Base-by-base conservation (phyloP, 116 monocot genomes). In the Phalaenopsis hybrid region DNA sequence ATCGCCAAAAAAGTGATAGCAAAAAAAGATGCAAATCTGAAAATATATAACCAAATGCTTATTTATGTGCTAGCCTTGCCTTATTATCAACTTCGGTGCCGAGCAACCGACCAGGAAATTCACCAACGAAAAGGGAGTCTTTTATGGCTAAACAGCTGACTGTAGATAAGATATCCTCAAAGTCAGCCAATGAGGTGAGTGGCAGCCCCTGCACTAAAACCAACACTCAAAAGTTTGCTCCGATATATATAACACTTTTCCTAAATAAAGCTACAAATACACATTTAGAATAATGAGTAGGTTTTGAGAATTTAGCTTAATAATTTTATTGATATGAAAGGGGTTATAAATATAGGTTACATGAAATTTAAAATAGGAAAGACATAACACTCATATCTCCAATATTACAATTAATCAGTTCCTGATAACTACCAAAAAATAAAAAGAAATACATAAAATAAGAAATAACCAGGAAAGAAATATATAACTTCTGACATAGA, bases 41-140 rank as follows among this genome's bases (percentile, higher is more conserved):
- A 33, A 50, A 11, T 11, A 52, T 55, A 23, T 4, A 81, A 52
- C 34, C 52, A 48, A 49, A 6, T 45, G 77, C 6, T 45, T 70
- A 70, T n/a, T 61, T 21, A 61, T 70, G 10, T 25, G n/a, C 46
- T 75, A 20, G 45, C 85, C 52, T 52, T 52, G 12, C 52, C 88
- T 79, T 86, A 52, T 79, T 83, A 73, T 69, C 77, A 58, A 43
- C 17, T 84, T 81, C 81, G 33, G 81, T 33, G 59, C 82, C 83
- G 12, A 88, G 13, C 70, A 91, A 81, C 78, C 77, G 80, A 28
- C 16, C n/a, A 75, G 88, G 91, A 49, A 98, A 59, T 83, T 93
- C 93, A 80, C 95, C 95, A 65, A 95, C 65, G 77, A 98, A 85
- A 82, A 85, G 88, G 83, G 89, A 87, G 59, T 92, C 95, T 92